phyloP scores from a whole-genome alignment of 345 rosid genomes.

The Bretschneidera sinensis region DNA sequence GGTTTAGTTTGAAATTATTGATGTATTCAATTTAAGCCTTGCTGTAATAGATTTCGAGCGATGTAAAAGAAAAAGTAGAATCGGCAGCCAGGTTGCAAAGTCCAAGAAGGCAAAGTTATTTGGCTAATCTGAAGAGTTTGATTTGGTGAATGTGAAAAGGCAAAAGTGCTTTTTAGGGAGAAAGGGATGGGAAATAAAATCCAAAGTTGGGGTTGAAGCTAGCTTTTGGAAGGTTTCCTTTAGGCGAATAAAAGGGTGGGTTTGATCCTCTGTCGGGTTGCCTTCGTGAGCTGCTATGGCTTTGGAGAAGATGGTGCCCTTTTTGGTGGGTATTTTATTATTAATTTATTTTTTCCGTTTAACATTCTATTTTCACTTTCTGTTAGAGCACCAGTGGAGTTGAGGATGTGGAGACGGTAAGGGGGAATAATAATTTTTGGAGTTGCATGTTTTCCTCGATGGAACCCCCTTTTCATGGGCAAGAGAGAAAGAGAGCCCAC shows the following conservation, averaged over 20 bases:
- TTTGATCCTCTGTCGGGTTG: constrained; percentile 13
- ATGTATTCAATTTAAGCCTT: neutral
- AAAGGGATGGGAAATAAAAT: constrained; percentile 15
- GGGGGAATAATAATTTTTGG: constrained; percentile 19
- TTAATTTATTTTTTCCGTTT: constrained; percentile 1
- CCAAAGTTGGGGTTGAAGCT: constrained; percentile 20
- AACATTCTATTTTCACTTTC: constrained; percentile 19
- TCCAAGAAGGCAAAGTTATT: constrained; percentile 34
- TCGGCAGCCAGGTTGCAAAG: constrained; percentile 16
- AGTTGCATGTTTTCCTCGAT: too few relatives aligned
- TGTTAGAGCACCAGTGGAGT: too few relatives aligned
- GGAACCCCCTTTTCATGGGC: constrained; percentile 18
- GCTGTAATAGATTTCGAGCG: constrained; percentile 11
- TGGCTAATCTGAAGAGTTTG: too few relatives aligned
- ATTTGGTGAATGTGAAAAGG: constrained; percentile 9
- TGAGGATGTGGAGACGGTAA: constrained; percentile 4
- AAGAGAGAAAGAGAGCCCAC: constrained; percentile 18
- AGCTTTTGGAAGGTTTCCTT: constrained; percentile 24
- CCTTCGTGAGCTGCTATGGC: constrained; percentile 14
- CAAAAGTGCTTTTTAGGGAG: constrained; percentile 13
- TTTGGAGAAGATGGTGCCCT: constrained; percentile 22
- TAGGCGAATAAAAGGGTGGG: constrained; percentile 17
- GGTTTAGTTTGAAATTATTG: constrained; percentile 7
- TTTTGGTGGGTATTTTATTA: constrained; percentile 17
- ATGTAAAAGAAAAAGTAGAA: constrained; percentile 16